Base-by-base conservation (phyloP, 805 yeast genomes). In the Cyberlindnera samutprakarnensis region DNA sequence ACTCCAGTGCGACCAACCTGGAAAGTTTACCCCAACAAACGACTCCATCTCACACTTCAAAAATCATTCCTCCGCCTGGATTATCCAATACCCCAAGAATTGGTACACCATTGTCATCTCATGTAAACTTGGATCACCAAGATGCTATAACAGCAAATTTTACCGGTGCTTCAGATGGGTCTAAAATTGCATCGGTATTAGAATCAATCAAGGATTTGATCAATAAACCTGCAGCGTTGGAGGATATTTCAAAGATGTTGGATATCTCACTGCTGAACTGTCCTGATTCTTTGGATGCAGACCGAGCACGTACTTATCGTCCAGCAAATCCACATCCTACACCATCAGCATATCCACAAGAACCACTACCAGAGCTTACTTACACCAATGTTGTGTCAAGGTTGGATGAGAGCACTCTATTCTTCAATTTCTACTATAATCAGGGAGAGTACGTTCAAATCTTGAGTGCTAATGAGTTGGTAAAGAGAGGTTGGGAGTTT, bases 281-380 rank as follows among this genome's bases (percentile, higher is more conserved):
- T 54, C 97, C 98, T 0, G 97, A 92, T 58, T 84, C 97, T 1
- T 71, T 78, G 37, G 94, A 90, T 53, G 79, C 94, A 2, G 96
- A 90, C 48, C 72, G 66, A 45, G 95, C 96, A 13, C 72, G 79
- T 39, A 55, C 52, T 25, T 49, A 86, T 53, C 72, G 70, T 30
- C 90, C 96, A 6, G 69, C 72, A 15, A 75, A 77, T 44, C 94
- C 94, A 33, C 94, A 82, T 51, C 95, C 96, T 18, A 85, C 95
- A 7, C 84, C 92, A 23, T 72, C 82, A 15, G 84, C 79, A 57
- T 92, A 85, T 59, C 98, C 98, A 37, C 85, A 78, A 51, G 92
- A 82, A 39, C 88, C 88, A 20, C 43, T 65, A 17, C 53, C 63
- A 13, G 56, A 63, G 23, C 47, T 72, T 33, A 79, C 75, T 31